Evolutionary conservation across 768 basidiomycete species (phyloP).

Genomic region (Leucocoprinus sp.): DNA sequence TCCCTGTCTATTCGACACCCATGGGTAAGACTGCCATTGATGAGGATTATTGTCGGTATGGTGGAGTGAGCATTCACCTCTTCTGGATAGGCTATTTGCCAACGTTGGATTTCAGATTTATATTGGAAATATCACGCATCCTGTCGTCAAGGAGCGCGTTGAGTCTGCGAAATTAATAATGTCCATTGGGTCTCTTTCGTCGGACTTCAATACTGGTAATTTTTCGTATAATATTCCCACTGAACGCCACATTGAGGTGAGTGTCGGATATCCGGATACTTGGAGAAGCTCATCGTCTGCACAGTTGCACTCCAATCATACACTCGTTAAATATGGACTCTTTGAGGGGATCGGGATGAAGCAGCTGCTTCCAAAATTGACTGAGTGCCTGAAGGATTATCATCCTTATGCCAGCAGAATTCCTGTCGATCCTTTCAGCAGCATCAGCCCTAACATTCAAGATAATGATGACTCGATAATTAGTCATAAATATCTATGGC

Average conservation of each 20-base stretch:
- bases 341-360: slow-evolving; percentile 73
- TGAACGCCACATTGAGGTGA: slow-evolving; percentile 54
- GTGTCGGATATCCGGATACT: neutral
- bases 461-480: slow-evolving; percentile 44
- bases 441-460: slow-evolving; percentile 34
- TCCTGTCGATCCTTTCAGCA: slow-evolving; percentile 35
- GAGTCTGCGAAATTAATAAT: slow-evolving; percentile 71
- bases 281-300: neutral
- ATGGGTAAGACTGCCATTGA: slow-evolving; percentile 80
- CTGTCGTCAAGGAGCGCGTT: slow-evolving; percentile 59
- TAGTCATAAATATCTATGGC: slow-evolving; percentile 82
- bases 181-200: slow-evolving; percentile 61
- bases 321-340: slow-evolving; percentile 52
- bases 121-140: slow-evolving; percentile 61
- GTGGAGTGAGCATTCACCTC: slow-evolving; percentile 49
- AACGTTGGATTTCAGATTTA: slow-evolving; percentile 47
- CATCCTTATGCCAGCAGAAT: slow-evolving; percentile 31
- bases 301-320: slow-evolving; percentile 72
- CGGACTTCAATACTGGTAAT: slow-evolving; percentile 85
- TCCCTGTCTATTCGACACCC: slow-evolving; percentile 66
- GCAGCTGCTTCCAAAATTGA: slow-evolving; percentile 63
- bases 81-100: neutral
- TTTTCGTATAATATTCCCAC: slow-evolving; percentile 70
- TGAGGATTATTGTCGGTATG: slow-evolving; percentile 65
- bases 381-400: slow-evolving; percentile 40